phyloP scores from a whole-genome alignment of 352 stramenopile genomes.

The Discostella stelligera region DNA sequence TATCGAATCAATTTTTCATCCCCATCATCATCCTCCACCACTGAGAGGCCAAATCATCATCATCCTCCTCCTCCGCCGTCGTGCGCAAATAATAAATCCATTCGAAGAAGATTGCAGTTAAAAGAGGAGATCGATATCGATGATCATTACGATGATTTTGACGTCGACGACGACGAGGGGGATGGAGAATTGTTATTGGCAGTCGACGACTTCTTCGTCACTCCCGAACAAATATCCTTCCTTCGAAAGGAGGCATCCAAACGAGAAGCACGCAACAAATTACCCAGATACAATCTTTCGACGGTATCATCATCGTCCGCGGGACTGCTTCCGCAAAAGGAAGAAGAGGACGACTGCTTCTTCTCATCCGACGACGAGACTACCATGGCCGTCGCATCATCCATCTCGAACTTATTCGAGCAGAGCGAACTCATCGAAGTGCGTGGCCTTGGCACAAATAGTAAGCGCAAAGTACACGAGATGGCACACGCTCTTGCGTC shows the following conservation, averaged over 20 bases:
- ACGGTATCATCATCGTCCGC: too few relatives aligned
- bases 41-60: not conserved
- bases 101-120: not conserved
- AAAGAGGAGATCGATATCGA: not conserved
- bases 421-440: slow-evolving; percentile 45
- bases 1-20: not conserved
- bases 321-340: too few relatives aligned
- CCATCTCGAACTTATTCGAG: slow-evolving; percentile 35
- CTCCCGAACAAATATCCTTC: slow-evolving; percentile 36
- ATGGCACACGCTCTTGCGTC: slow-evolving; percentile 24
- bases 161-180: slow-evolving; percentile 6
- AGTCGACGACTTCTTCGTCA: slow-evolving; percentile 33
- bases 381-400: too few relatives aligned
- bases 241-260: slow-evolving; percentile 47
- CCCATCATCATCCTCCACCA: not conserved
- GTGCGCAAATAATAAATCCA: not conserved
- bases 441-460: slow-evolving; percentile 31
- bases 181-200: slow-evolving; percentile 12
- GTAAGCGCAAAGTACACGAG: slow-evolving; percentile 38
- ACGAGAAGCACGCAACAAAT: slow-evolving; percentile 26
- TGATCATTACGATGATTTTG: too few relatives aligned
- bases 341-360: too few relatives aligned
- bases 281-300: slow-evolving; percentile 27
- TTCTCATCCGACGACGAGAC: too few relatives aligned
- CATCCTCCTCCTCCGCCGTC: too few relatives aligned